Evolutionary conservation across 352 stramenopile genomes (phyloP), one percentile per base, ranked within the genome.

Genomic region (Thraustochytrium sp.): DNA sequence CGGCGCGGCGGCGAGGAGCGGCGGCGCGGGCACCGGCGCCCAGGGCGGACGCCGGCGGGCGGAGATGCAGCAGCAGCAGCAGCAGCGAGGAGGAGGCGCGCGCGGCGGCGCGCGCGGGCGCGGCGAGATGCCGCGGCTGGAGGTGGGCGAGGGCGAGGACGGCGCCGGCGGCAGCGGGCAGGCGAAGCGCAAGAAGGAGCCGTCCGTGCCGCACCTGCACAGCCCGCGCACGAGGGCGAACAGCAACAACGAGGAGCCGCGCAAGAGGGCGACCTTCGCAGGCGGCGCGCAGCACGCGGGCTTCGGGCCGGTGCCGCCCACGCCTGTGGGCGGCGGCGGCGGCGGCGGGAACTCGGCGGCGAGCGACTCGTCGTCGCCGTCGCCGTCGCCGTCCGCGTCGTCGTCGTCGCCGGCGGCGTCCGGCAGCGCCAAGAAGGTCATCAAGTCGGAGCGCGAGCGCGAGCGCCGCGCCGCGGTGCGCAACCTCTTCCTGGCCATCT

Each of bases 391-490:
- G 29, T 8, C 59, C 37, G 34, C 55, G 18, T 31, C 59, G 42
- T 18, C 38, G 9, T 8, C 59, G 26, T 9, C 59, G 21, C n/a
- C 34, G 42, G 59, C 59, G 26, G 59, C 1, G 29, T 5, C 54
- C 13, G 38, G 34, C 34, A 2, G 13, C 4, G 21, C 18, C 38
- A 26, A 36, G 13, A 75, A 75, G 44, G n/a, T 29, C 2, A 49
- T 75, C 62, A 75, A 75, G 44, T 75, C 62, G 36, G 62, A 75
- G 62, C 34, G 38, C n/a, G 62, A 75, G 62, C 62, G 62, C 44
- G 62, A 75, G 62, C 62, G 62, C 9, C 62, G 62, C 16, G 62
- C 62, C 38, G 62, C 62, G 21, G 34, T 75, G 4, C 34, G 38
- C 3, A 75, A 75, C n/a, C 31, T 75, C 0, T 75, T 75, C 44